Conservation (phyloP, 305 asterid genomes). For the Stenogyne calaminthoides region DNA sequence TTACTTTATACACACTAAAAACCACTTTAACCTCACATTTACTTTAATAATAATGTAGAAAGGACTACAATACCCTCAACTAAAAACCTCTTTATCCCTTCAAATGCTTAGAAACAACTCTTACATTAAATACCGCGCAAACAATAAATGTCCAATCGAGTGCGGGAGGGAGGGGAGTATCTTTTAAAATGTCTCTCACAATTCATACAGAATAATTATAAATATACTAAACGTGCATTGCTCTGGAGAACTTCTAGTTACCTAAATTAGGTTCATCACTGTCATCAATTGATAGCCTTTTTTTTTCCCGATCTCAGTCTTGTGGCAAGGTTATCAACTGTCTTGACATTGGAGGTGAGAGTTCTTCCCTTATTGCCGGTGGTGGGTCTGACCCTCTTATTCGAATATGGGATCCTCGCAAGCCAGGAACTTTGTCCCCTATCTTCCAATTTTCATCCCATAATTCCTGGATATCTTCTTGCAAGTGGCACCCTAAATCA, state of each 20-base stretch:
- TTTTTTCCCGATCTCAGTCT: slow-evolving; percentile 45
- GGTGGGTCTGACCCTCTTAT: slow-evolving; percentile 83
- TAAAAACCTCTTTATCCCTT: too few relatives aligned
- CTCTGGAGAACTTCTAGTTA: background rate
- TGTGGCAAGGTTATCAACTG: slow-evolving; percentile 80
- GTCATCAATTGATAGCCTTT: slow-evolving; percentile 10
- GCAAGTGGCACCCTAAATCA: slow-evolving; percentile 95
- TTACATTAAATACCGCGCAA: too few relatives aligned
- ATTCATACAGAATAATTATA: too few relatives aligned
- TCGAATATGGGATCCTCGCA: slow-evolving; percentile 99
- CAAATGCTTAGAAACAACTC: too few relatives aligned
- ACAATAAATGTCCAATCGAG: too few relatives aligned
- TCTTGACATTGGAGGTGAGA: slow-evolving; percentile 92
- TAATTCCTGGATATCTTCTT: slow-evolving; percentile 87
- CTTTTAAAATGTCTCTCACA: too few relatives aligned
- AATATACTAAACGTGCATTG: too few relatives aligned
- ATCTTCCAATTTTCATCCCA: slow-evolving; percentile 80
- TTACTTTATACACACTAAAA: too few relatives aligned
- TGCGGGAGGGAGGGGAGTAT: too few relatives aligned
- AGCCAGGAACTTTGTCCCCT: slow-evolving; percentile 87
- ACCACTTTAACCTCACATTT: too few relatives aligned
- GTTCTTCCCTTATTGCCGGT: slow-evolving; percentile 85
- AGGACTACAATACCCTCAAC: too few relatives aligned
- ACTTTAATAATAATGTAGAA: too few relatives aligned
- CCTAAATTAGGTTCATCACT: slow-evolving; percentile 13